Percentiles rank a stretch among this genome's conserved stretches.
Evolutionary conservation across 192 early-diverging fungal species (phyloP).

Genomic region (Piromyces finnis): DNA sequence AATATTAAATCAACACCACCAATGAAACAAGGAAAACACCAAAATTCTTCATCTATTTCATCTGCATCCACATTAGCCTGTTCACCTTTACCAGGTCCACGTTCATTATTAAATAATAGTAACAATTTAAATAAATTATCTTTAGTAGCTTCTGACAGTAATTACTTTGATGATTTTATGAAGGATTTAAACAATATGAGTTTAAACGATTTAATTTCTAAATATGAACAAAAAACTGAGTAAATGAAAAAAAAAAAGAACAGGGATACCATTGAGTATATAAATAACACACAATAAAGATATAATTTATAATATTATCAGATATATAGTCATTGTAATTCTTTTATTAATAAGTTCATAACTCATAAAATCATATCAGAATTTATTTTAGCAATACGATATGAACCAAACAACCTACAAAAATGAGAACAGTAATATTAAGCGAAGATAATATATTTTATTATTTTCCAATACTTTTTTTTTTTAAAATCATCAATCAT

Average conservation of each 20-base stretch:
- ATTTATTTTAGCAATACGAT: too few species aligned
- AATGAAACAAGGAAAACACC: not conserved
- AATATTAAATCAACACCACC: not conserved
- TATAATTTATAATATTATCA: too few species aligned
- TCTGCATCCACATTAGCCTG: not conserved
- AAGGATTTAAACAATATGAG: not conserved
- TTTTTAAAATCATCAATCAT: too few species aligned
- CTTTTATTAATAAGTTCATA: too few species aligned
- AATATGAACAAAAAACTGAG: not conserved
- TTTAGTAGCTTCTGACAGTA: not conserved
- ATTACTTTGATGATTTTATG: not conserved
- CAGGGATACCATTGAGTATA: too few species aligned
- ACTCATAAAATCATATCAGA: too few species aligned
- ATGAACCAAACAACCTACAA: too few species aligned
- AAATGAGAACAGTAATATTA: too few species aligned
- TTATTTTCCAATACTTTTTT: too few species aligned
- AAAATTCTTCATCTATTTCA: not conserved
- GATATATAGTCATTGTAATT: too few species aligned
- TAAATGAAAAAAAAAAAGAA: not conserved
- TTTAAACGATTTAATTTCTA: not conserved
- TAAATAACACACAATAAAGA: too few species aligned
- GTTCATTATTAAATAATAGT: not conserved
- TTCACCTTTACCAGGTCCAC: not conserved
- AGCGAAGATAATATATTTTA: too few species aligned
- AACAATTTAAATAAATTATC: not conserved